Conservation (phyloP, 768 basidiomycete species). For the Tricholoma flavovirens region DNA sequence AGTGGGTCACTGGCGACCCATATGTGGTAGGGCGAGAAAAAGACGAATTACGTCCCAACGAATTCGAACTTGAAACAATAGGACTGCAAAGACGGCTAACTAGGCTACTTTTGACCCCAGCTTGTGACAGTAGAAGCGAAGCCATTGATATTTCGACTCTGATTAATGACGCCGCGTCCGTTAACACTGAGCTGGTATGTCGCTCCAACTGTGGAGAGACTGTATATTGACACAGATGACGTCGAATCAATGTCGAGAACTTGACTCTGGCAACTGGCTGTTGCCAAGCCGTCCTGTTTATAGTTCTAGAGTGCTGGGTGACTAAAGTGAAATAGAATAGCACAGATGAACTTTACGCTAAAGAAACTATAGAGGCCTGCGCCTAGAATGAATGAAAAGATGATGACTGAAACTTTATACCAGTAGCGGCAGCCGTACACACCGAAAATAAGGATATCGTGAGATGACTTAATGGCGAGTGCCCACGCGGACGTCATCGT, state of each 20-base stretch:
- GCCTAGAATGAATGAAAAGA: slow-evolving; percentile 26
- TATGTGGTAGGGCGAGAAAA: no score
- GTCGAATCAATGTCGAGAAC: slow-evolving; percentile 46
- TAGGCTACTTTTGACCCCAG: slow-evolving; percentile 31
- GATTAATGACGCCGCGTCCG: slow-evolving; percentile 40
- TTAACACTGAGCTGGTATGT: slow-evolving; percentile 50
- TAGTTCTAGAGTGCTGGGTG: slow-evolving; percentile 39
- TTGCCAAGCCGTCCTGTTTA: slow-evolving; percentile 39
- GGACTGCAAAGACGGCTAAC: not conserved
- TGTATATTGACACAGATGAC: slow-evolving; percentile 51
- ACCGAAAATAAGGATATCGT: slow-evolving; percentile 63
- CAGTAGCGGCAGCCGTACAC: slow-evolving; percentile 11
- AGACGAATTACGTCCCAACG: not conserved
- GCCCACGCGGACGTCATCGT: slow-evolving; percentile 49
- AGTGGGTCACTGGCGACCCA: no score
- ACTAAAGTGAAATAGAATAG: not conserved
- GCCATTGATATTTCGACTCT: slow-evolving; percentile 47
- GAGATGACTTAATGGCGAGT: slow-evolving; percentile 45
- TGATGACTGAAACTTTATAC: not conserved
- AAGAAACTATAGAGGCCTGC: slow-evolving; percentile 72
- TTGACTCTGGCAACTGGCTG: slow-evolving; percentile 50
- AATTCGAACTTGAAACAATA: no score
- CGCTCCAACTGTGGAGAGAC: slow-evolving; percentile 54
- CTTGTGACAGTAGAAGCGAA: slow-evolving; percentile 49
- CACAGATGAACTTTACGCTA: slow-evolving; percentile 28